Conservation (phyloP, 768 basidiomycete genomes). For the Fistulinella prunicolor region DNA sequence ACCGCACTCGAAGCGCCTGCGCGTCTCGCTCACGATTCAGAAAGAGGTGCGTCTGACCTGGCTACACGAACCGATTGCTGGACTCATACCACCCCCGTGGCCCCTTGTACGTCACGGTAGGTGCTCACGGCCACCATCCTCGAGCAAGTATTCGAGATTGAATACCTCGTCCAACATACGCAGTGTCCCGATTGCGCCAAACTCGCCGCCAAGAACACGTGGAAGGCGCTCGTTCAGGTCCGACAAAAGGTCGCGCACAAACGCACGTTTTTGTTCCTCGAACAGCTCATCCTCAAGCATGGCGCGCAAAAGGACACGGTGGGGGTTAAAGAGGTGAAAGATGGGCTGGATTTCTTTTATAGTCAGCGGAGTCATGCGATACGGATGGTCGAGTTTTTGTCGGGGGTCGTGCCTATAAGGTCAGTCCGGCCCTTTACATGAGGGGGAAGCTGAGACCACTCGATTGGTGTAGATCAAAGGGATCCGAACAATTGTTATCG, state of each 20-base stretch:
- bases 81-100: neutral
- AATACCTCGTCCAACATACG: slow-evolving; percentile 90
- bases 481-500: slow-evolving; percentile 92
- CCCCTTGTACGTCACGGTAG: slow-evolving; percentile 31
- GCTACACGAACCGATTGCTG: too few species aligned
- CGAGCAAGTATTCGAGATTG: slow-evolving; percentile 96
- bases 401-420: slow-evolving; percentile 84
- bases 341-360: slow-evolving; percentile 98
- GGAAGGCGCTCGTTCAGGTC: slow-evolving; percentile 98
- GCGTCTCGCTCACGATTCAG: slow-evolving; percentile 94
- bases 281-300: slow-evolving; percentile 96
- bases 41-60: slow-evolving; percentile 75
- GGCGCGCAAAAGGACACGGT: slow-evolving; percentile 96
- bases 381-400: slow-evolving; percentile 95
- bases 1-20: slow-evolving; percentile 90
- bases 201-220: slow-evolving; percentile 97
- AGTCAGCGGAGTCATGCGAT: slow-evolving; percentile 85
- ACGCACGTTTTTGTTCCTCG: slow-evolving; percentile 94
- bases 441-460: neutral
- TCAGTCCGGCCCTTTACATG: slow-evolving; percentile 36
- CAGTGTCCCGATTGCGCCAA: slow-evolving; percentile 94
- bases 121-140: slow-evolving; percentile 93
- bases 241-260: slow-evolving; percentile 98
- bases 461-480: slow-evolving; percentile 61
- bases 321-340: slow-evolving; percentile 86